A percentile compares a stretch with the other conserved stretches of the same genome.
phyloP scores from a whole-genome alignment of 2,329 filamentous ascomycete species.

The Colletotrichum agaves region DNA sequence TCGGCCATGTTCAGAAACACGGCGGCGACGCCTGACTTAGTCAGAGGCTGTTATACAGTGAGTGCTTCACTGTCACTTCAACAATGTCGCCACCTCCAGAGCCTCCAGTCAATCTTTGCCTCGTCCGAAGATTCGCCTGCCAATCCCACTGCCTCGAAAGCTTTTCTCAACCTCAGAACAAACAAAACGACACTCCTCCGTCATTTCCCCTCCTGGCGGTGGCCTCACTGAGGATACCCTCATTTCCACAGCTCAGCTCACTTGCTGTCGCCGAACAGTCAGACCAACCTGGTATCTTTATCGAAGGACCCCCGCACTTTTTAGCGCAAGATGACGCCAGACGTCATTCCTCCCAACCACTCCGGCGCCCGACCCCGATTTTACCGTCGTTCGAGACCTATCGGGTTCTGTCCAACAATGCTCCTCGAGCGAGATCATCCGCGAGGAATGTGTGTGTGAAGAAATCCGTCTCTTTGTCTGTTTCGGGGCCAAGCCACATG shows the following conservation, averaged over 20 bases:
- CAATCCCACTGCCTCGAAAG: conserved; percentile 13
- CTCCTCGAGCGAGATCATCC: neutral
- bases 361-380: conserved; percentile 15
- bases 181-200: neutral
- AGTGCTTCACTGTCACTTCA: conserved; percentile 18
- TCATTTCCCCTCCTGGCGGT: neutral
- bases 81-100: conserved; percentile 28
- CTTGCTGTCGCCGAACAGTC: conserved; percentile 10
- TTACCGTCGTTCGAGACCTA: conserved; percentile 12
- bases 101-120: conserved; percentile 30
- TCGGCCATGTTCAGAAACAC: conserved; percentile 9
- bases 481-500: conserved; percentile 17
- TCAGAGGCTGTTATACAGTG: neutral
- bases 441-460: conserved; percentile 8
- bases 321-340: conserved; percentile 15
- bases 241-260: neutral
- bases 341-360: conserved; percentile 26
- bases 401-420: conserved; percentile 14
- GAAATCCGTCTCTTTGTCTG: neutral
- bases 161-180: conserved; percentile 35
- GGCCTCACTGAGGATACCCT: conserved; percentile 11
- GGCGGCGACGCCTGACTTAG: neutral
- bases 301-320: conserved; percentile 13
- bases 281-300: conserved; percentile 4
- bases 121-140: conserved; percentile 28